Evolutionary conservation across 2,329 filamentous ascomycete species (phyloP), one percentile per base, ranked within the genome.

Genomic region (Nigrograna mackinnonii): DNA sequence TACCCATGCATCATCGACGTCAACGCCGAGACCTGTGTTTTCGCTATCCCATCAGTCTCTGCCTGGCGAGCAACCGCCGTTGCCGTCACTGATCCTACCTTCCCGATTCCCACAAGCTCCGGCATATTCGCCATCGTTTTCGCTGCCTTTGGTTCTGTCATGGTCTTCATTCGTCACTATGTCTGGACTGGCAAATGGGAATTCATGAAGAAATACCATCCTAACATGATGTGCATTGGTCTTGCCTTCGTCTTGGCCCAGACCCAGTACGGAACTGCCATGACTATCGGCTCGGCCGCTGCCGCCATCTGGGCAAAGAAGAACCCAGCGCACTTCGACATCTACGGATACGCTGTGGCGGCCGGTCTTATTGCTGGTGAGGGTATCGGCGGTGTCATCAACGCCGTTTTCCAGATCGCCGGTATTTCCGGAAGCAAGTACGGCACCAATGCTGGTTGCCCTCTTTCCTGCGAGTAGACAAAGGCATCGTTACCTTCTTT

Each of bases 51-150:
- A 3, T 84, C 82, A 2, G 83, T 86, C 12, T 69, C 78, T 0
- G 84, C 84, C 0, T 87, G 84, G 84, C 74, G 78, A 30, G 84
- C 84, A 4, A 81, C 86, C 5, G 83, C 85, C 2, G 68, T 78
- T 46, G 82, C 82, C 13, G 80, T 84, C 45, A 84, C 81, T 0
- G 75, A 80, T 47, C 78, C 79, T 2, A 64, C 61, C 0, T 76
- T 84, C 58, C 73, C 71, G 4, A 81, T 85, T 44, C 82, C 81
- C 0, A 68, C 66, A 17, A 73, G 68, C 6, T 78, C 77, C 17
- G 80, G 78, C 26, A 80, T 82, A 55, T 83, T 83, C 63, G 70
- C 80, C 41, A 75, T 83, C 51, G 69, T 76, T 42, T 77, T 84
- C 57, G 74, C 77, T 18, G 60, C 76, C 44, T 67, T 83, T 37